Evolutionary conservation across 2,329 filamentous ascomycete genomes (phyloP).

Genomic region (Xylariales sp.): DNA sequence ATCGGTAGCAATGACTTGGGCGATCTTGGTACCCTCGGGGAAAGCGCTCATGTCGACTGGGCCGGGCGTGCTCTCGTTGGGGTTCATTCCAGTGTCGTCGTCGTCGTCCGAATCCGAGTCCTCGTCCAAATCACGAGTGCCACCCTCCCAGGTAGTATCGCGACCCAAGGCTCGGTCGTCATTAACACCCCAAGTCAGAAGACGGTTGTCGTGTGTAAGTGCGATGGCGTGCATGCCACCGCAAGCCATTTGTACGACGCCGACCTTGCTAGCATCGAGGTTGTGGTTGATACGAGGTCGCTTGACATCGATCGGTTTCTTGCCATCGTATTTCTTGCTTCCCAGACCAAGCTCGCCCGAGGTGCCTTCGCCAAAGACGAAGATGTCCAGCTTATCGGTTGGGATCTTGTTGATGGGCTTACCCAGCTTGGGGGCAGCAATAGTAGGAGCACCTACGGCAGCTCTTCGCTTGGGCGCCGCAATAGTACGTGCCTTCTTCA

Average conservation of each 20-base stretch:
- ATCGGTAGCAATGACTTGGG: constrained; percentile 56
- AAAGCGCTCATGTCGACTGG: constrained; percentile 56
- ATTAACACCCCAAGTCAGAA: constrained; percentile 78
- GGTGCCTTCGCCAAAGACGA: constrained; percentile 57
- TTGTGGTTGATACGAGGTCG: constrained; percentile 62
- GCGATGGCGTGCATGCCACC: constrained; percentile 69
- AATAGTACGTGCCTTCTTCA: constrained; percentile 10
- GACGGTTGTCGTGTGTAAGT: constrained; percentile 65
- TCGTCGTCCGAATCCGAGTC: constrained; percentile 45
- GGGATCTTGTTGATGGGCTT: constrained; percentile 19
- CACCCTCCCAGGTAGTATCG: constrained; percentile 62
- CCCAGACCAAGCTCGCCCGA: constrained; percentile 66
- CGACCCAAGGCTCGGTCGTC: constrained; percentile 70
- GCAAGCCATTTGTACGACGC: constrained; percentile 60
- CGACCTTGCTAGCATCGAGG: constrained; percentile 48
- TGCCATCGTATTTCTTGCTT: constrained; percentile 46
- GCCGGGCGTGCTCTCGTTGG: constrained; percentile 64
- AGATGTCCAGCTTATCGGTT: constrained; percentile 18
- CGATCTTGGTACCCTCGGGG: constrained; percentile 57
- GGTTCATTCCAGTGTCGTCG: constrained; percentile 63
- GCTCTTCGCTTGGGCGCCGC: constrained; percentile 5
- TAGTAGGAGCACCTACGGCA: no score
- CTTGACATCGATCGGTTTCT: constrained; percentile 58
- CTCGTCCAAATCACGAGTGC: constrained; percentile 49
- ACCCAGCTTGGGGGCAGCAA: constrained; percentile 16